phyloP scores from a whole-genome alignment of 306 rosid genomes.

The Cucumis cinereus region DNA sequence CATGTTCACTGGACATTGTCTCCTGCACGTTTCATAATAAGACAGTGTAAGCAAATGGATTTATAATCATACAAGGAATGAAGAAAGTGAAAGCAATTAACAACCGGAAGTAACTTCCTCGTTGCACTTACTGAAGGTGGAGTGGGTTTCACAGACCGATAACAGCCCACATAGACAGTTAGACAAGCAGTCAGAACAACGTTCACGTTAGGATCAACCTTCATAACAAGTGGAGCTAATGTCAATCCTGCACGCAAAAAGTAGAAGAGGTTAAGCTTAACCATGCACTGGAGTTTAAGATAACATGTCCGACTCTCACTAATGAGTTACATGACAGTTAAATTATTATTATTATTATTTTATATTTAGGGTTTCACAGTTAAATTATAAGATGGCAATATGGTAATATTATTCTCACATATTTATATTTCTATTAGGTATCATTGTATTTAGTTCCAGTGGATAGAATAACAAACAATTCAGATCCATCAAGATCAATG shows the following conservation, averaged over 20 bases:
- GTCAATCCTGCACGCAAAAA: slow-evolving; percentile 56
- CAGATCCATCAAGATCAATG: background rate
- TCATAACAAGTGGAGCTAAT: slow-evolving; percentile 84
- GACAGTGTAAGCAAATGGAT: slow-evolving; percentile 3
- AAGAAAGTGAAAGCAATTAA: background rate
- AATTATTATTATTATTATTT: too few relatives aligned
- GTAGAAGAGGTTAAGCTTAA: background rate
- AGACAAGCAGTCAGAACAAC: slow-evolving; percentile 81
- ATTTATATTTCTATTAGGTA: background rate
- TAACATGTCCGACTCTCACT: background rate
- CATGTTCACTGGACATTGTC: slow-evolving; percentile 98
- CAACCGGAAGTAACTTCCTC: background rate
- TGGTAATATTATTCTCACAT: background rate
- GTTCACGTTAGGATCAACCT: slow-evolving; percentile 80
- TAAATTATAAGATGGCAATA: background rate
- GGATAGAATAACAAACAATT: too few relatives aligned
- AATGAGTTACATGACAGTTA: background rate
- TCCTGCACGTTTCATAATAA: slow-evolving; percentile 49
- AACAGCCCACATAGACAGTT: slow-evolving; percentile 88
- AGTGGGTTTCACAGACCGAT: slow-evolving; percentile 92
- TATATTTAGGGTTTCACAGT: too few relatives aligned
- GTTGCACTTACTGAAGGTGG: slow-evolving; percentile 68
- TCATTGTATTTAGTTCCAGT: background rate
- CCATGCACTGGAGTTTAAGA: background rate
- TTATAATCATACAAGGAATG: background rate